Base-by-base conservation (phyloP, 2,329 filamentous ascomycete species). In the Xylaria multiplex region DNA sequence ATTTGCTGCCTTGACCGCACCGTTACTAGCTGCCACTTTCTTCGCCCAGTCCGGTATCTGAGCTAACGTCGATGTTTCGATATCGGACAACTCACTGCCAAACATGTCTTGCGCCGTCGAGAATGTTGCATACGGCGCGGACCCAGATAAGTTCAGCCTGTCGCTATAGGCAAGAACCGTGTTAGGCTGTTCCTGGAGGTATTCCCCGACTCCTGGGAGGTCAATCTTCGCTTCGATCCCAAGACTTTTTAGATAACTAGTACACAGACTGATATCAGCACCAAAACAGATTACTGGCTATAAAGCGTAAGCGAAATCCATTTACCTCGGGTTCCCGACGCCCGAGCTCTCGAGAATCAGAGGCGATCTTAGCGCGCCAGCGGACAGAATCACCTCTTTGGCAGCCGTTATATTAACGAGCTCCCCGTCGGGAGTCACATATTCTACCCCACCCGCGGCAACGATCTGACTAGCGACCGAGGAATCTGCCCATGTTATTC, bases 291-390 rank as follows among this genome's bases (percentile, higher is more conserved):
- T 19, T 16, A 35, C 27, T 11, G 43, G 7, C 2, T 27, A 45
- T 2, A 16, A 8, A n/a, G 6, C 13, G 2, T 7, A 24, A 6
- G 30, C 11, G 2, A 13, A 11, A 6, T 7, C 27, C 57, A 14
- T 70, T 59, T 71, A 77, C 74, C 40, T 67, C 6, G 75, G 71
- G 56, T 80, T 79, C 0, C 86, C 85, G 14, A 88, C 79, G 0
- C 85, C 86, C 0, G 85, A 88, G 8, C 78, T 78, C 66, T 86
- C 81, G 1, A 88, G 80, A 13, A 88, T 81, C 0, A 82, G 76
- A 0, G 86, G 85, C 8, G 82, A 84, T 64, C 82, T 80, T 59
- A 86, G 79, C 2, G 85, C 76, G 0, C 86, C 85, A 0, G 81
- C 82, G 0, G 82, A 83, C 7, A 82, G 61, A 24, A 86, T 78